phyloP scores from a whole-genome alignment of 2,329 filamentous ascomycete genomes.

The Talaromyces sp. region DNA sequence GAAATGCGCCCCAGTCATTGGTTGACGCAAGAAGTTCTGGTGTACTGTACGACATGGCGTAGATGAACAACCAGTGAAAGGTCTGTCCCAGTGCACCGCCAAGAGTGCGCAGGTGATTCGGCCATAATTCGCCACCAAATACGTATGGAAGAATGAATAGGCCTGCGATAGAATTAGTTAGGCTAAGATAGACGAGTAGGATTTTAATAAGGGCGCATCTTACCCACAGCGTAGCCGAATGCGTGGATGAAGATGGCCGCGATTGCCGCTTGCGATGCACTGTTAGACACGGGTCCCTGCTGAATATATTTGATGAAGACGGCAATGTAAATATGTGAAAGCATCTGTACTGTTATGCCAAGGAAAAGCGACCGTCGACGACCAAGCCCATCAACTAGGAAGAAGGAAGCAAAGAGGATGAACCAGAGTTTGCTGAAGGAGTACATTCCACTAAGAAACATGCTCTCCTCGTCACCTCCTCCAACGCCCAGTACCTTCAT shows the following conservation, averaged over 20 bases:
- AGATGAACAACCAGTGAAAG: slow-evolving; percentile 43
- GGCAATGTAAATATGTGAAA: slow-evolving; percentile 38
- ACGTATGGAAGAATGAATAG: slow-evolving; percentile 41
- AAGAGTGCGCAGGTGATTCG: slow-evolving; percentile 42
- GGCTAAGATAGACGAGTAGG: neutral
- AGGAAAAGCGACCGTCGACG: slow-evolving; percentile 34
- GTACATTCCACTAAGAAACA: slow-evolving; percentile 42
- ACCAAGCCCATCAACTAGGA: slow-evolving; percentile 42
- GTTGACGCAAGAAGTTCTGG: slow-evolving; percentile 30
- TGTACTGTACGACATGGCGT: slow-evolving; percentile 28
- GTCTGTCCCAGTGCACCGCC: slow-evolving; percentile 34
- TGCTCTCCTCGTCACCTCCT: slow-evolving; percentile 21
- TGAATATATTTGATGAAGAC: slow-evolving; percentile 34
- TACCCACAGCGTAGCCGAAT: slow-evolving; percentile 40
- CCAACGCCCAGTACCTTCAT: slow-evolving; percentile 32
- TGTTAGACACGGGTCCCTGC: slow-evolving; percentile 15
- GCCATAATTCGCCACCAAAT: slow-evolving; percentile 42
- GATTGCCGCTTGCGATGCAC: slow-evolving; percentile 35
- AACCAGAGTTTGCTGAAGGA: slow-evolving; percentile 40
- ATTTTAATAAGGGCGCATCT: slow-evolving; percentile 11
- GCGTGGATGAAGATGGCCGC: slow-evolving; percentile 43
- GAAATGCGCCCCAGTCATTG: slow-evolving; percentile 41
- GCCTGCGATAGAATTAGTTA: slow-evolving; percentile 15
- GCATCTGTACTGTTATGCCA: slow-evolving; percentile 32
- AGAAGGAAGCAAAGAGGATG: slow-evolving; percentile 37